Evolutionary conservation across 495 filamentous ascomycete species (phyloP).

Genomic region (Annulohypoxylon maeteangense): DNA sequence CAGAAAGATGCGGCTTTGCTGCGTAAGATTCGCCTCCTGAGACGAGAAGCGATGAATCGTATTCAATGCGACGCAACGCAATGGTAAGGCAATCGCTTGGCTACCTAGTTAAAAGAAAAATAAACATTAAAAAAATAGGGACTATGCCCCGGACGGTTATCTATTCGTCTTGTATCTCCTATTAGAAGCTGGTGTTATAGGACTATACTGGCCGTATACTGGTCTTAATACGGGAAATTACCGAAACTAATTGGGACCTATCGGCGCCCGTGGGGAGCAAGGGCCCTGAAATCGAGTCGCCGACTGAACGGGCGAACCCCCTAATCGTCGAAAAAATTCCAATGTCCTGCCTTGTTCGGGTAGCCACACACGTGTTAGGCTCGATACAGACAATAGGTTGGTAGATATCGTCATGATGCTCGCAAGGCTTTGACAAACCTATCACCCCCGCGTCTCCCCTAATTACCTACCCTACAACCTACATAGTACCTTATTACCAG

Average conservation of each 20-base stretch:
- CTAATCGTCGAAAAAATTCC: slow-evolving; percentile 13
- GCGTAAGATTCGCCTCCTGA: slow-evolving; percentile 25
- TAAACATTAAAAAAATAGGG: background rate
- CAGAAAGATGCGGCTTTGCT: slow-evolving; percentile 9
- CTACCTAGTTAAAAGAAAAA: slow-evolving; percentile 5
- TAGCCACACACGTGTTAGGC: slow-evolving; percentile 26
- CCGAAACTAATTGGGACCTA: slow-evolving; percentile 23
- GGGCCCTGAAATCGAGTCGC: slow-evolving; percentile 7
- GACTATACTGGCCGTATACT: slow-evolving; percentile 19
- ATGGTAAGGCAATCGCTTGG: slow-evolving; percentile 21
- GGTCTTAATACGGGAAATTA: slow-evolving; percentile 29
- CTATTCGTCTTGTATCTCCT: slow-evolving; percentile 21
- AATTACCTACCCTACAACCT: no score
- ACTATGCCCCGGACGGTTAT: slow-evolving; percentile 4
- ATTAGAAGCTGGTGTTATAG: slow-evolving; percentile 23
- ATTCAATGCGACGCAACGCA: slow-evolving; percentile 26
- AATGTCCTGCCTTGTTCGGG: slow-evolving; percentile 18
- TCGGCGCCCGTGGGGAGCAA: slow-evolving; percentile 15
- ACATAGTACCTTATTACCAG: background rate
- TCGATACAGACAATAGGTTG: slow-evolving; percentile 24
- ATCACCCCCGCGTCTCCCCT: background rate
- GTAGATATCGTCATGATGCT: slow-evolving; percentile 33
- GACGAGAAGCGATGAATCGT: slow-evolving; percentile 26
- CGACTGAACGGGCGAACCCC: slow-evolving; percentile 25
- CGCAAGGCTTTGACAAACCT: background rate